phyloP scores from a whole-genome alignment of 2,329 filamentous ascomycete genomes.

The Epichloe baconii region DNA sequence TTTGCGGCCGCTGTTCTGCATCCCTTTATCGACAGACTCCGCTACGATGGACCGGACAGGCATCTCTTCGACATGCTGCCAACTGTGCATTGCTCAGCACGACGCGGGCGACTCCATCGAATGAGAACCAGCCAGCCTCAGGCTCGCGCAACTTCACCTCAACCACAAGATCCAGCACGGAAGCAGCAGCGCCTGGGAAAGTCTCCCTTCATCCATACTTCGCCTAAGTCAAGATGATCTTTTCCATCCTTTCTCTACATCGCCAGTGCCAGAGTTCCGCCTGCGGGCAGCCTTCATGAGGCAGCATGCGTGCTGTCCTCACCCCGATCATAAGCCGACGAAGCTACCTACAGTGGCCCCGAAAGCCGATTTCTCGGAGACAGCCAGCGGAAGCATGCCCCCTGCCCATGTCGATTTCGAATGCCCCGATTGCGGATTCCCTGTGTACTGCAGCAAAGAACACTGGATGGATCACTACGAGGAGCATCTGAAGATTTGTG shows the following conservation, averaged over 20 bases:
- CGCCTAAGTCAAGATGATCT: constrained; percentile 62
- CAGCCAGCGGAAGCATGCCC: constrained; percentile 40
- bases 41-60: constrained; percentile 10
- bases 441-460: constrained; percentile 84
- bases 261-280: constrained; percentile 78
- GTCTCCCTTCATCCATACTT: constrained; percentile 12
- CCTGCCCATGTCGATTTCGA: constrained; percentile 84
- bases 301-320: constrained; percentile 86
- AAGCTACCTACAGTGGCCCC: constrained; percentile 51
- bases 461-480: constrained; percentile 97
- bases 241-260: constrained; percentile 84
- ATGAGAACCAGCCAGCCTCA: constrained; percentile 5
- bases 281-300: constrained; percentile 81
- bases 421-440: constrained; percentile 90
- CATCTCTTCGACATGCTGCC: constrained; percentile 15
- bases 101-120: constrained; percentile 8
- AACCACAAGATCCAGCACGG: constrained; percentile 12
- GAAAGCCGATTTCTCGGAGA: constrained; percentile 49
- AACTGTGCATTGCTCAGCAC: constrained; percentile 10
- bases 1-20: constrained; percentile 28
- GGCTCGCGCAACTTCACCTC: constrained; percentile 19
- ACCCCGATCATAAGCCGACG: constrained; percentile 72
- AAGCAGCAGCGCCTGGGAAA: constrained; percentile 16
- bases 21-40: constrained; percentile 20
- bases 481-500: constrained; percentile 81